A percentile compares a stretch with the other conserved stretches of the same genome.
Evolutionary conservation across 2,329 filamentous ascomycete genomes (phyloP).

Genomic region (Epichloe scottii): DNA sequence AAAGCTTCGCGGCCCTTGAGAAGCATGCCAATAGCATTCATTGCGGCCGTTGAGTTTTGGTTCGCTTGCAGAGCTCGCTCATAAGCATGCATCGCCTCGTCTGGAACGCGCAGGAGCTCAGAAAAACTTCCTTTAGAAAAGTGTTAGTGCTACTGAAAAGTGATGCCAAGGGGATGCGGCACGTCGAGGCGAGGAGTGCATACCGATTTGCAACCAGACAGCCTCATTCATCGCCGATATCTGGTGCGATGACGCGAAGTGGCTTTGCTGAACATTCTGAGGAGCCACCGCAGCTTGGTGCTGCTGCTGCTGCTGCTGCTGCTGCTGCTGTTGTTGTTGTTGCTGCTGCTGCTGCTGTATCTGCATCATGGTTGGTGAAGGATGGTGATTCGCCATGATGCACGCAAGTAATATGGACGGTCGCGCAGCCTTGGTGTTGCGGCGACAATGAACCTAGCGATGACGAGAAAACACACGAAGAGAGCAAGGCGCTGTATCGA

Average conservation of each 20-base stretch:
- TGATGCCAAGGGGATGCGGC: background rate
- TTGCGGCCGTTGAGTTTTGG: constrained; percentile 73
- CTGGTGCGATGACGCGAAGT: constrained; percentile 58
- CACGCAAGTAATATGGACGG: constrained; percentile 4
- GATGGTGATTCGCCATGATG: constrained; percentile 65
- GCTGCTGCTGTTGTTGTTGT: constrained; percentile 27
- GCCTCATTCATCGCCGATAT: constrained; percentile 70
- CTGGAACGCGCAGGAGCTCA: constrained; percentile 76
- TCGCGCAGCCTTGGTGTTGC: background rate
- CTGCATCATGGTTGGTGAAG: constrained; percentile 68
- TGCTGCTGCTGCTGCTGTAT: constrained; percentile 27
- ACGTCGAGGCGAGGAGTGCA: constrained; percentile 16
- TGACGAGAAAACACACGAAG: background rate
- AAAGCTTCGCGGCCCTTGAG: constrained; percentile 88
- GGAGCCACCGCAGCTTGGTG: constrained; percentile 49
- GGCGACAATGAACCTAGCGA: background rate
- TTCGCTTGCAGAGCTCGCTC: constrained; percentile 84
- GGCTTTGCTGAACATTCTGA: constrained; percentile 41
- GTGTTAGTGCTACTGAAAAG: background rate
- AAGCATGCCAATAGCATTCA: constrained; percentile 90
- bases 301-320: constrained; percentile 34
- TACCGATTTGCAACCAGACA: constrained; percentile 90
- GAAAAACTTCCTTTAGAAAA: constrained; percentile 57
- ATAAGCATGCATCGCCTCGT: constrained; percentile 82
- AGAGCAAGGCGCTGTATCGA: background rate